Base-by-base conservation (phyloP, 2,329 filamentous ascomycete genomes). In the Fusarium sp. region DNA sequence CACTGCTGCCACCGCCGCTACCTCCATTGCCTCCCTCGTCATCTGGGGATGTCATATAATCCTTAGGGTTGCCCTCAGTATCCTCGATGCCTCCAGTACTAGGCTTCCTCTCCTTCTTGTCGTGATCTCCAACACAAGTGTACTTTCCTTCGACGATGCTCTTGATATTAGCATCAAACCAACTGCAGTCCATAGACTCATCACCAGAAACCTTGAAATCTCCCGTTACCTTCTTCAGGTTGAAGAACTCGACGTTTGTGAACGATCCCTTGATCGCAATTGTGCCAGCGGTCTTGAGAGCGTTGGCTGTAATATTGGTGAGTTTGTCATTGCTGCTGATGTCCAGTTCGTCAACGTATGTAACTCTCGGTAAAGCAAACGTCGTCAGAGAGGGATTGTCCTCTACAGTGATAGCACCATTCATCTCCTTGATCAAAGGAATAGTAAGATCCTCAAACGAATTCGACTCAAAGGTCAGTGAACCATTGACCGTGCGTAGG, bases 171-270 rank as follows among this genome's bases (percentile, higher is more conserved):
- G 62, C 49, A n/a, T 78, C 76, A n/a, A 78, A 77, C 77, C 77
- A 78, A 60, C 75, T 78, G 56, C 77, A 78, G 33, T 78, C 77
- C 76, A 78, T 78, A 11, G 76, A 74, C 42, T 77, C 71, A 35
- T 65, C 68, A 12, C 77, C 77, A 2, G 33, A 25, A 4, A 78
- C 63, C 63, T 77, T 76, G 44, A 78, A 78, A 38, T 78, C 77
- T 3, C 77, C 77, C 1, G 73, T 74, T 11, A 78, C 77, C 37
- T 78, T 66, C 27, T 75, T 45, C 10, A 78, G 54, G 6, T 62
- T 66, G 25, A 78, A 78, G 44, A 78, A 78, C 44, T 78, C 77
- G 16, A 78, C 76, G 14, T 78, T 71, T 7, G 67, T 76, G 4
- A 78, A 64, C 0, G 73, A n/a, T 5, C 77, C 77, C 42, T 75